Evolutionary conservation across 257 asterid species (phyloP), one percentile per base, ranked within the genome.

Genomic region (Apocynum venetum): DNA sequence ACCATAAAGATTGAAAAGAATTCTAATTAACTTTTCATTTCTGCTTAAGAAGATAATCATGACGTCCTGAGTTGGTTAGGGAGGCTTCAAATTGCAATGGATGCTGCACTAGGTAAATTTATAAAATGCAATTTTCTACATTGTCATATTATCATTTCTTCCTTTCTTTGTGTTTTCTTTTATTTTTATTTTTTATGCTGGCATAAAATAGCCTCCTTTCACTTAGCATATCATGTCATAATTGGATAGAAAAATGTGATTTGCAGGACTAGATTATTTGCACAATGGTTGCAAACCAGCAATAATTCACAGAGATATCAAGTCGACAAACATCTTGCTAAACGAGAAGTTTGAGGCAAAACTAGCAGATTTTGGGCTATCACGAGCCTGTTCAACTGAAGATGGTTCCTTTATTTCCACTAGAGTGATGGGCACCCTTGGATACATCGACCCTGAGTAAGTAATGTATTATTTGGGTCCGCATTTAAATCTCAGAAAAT

Each of bases 301-400:
- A 25, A 80, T 86, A 77, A 75, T 88, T 43, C 92, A 84, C 73
- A 84, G 86, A 81, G 92, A 86, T 69, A 79, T 86, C n/a, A 88
- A 88, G 67, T 73, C 81, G 15, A 81, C 81, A 57, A 88, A 86
- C 67, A 83, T 86, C 40, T 78, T 78, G 51, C 40, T 86, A 38
- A 49, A 83, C 41, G 79, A 75, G 31, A 78, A 81, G 0, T 70
- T 86, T 8, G 82, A 73, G 8, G 84, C 88, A 40, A 84, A 88
- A 76, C 46, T 86, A 57, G 84, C 82, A 41, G 89, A 88, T 73
- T 86, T 86, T 57, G 89, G 90, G 25, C 46, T 88, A 35, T 86
- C 92, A 2, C 81, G 85, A 83, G 76, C 70, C n/a, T 76, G 80
- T 65, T 73, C 79, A 0, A 4, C 46, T 1, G 86, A 77, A 8